Conservation (phyloP, 2,329 filamentous ascomycete species). For the Lasiodiplodia gonubiensis region DNA sequence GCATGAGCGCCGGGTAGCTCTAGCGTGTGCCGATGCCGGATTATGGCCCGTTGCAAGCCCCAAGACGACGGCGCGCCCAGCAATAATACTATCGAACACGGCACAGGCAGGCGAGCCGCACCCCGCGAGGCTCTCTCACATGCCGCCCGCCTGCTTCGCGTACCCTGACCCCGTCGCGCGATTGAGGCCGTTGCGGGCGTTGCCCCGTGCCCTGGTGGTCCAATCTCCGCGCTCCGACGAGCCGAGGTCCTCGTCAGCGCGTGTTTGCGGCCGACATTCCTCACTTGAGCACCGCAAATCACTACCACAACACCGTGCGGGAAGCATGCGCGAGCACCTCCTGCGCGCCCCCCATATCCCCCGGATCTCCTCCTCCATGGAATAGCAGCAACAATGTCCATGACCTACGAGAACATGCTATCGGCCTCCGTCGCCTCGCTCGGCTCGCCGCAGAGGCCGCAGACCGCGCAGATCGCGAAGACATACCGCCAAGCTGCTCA, state of each 20-base stretch:
- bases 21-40: not conserved
- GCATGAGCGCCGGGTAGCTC: not conserved
- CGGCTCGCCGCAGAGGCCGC: slow-evolving; percentile 62
- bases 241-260: slow-evolving; percentile 25
- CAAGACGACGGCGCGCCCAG: not conserved
- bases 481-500: slow-evolving; percentile 93
- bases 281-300: slow-evolving; percentile 23
- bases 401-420: slow-evolving; percentile 60
- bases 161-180: not conserved
- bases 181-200: slow-evolving; percentile 13
- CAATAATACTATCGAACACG: not conserved
- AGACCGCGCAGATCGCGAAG: slow-evolving; percentile 79
- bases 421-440: slow-evolving; percentile 74
- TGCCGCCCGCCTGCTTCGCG: slow-evolving; percentile 5
- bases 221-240: slow-evolving; percentile 26
- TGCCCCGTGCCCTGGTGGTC: slow-evolving; percentile 21
- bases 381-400: slow-evolving; percentile 51
- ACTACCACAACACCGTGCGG: slow-evolving; percentile 26
- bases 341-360: slow-evolving; percentile 14
- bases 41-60: not conserved
- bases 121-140: slow-evolving; percentile 6
- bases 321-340: slow-evolving; percentile 15
- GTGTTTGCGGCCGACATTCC: slow-evolving; percentile 24
- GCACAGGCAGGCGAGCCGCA: not conserved
- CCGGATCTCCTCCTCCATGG: slow-evolving; percentile 48